A percentile compares a stretch with the other conserved stretches of the same genome.
Conservation (phyloP, 768 basidiomycete genomes). For the Mycena haematopus region DNA sequence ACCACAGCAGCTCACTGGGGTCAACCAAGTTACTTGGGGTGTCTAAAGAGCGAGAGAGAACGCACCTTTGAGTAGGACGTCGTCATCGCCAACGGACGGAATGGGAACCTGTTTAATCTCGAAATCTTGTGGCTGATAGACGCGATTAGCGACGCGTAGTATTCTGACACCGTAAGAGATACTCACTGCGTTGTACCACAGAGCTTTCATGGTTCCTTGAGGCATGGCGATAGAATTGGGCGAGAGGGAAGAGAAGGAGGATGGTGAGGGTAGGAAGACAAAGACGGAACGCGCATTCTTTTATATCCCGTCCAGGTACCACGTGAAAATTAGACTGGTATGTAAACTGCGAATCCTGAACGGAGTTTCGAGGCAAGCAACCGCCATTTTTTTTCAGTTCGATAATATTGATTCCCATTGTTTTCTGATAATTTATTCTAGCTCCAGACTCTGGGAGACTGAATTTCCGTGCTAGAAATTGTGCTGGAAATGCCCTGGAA, state of each 20-base stretch:
- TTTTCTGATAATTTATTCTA: background rate
- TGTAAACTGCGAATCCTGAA: background rate
- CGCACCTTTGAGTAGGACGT: constrained; percentile 77
- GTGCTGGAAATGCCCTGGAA: background rate
- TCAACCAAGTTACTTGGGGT: constrained; percentile 15
- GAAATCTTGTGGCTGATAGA: constrained; percentile 64
- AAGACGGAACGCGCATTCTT: too few species aligned
- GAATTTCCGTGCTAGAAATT: background rate
- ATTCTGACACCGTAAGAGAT: background rate
- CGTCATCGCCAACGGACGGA: constrained; percentile 68
- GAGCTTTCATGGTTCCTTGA: constrained; percentile 73
- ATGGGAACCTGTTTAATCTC: constrained; percentile 72
- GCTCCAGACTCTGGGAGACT: background rate
- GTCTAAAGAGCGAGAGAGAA: background rate
- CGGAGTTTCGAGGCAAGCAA: background rate
- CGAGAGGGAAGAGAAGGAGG: background rate
- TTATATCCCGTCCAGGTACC: constrained; percentile 9
- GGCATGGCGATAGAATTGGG: constrained; percentile 45
- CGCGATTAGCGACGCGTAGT: constrained; percentile 22
- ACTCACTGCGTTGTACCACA: constrained; percentile 72
- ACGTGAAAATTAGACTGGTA: background rate
- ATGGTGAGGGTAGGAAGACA: too few species aligned
- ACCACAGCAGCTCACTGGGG: constrained; percentile 52
- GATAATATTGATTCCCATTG: background rate
- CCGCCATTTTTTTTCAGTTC: background rate